Conservation (phyloP, 2,329 filamentous ascomycete species). For the Ceratocystis papillata region DNA sequence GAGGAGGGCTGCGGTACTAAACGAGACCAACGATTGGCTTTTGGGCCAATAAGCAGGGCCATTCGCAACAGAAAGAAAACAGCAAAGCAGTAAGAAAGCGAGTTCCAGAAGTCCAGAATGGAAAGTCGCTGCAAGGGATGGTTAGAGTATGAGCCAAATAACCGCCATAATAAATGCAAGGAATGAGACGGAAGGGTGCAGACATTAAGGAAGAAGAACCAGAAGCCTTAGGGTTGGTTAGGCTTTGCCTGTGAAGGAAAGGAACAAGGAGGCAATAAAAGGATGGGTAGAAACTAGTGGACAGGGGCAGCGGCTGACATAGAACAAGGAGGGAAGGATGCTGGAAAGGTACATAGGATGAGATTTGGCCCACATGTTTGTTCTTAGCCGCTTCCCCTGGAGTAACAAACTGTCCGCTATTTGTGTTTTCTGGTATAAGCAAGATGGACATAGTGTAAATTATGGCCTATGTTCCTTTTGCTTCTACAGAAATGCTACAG, state of each 20-base stretch:
- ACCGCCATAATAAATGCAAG: too few species aligned
- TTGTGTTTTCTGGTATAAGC: too few species aligned
- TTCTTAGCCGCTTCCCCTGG: neutral
- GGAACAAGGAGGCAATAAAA: neutral
- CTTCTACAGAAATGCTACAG: too few species aligned
- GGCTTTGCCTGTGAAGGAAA: neutral
- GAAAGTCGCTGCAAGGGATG: neutral
- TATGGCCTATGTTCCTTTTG: too few species aligned
- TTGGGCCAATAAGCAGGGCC: neutral
- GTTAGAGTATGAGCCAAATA: too few species aligned
- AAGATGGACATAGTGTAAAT: too few species aligned
- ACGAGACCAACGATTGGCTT: neutral
- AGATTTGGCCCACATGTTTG: neutral
- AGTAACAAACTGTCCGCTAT: neutral
- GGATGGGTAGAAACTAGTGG: neutral
- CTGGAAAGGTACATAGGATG: constrained; percentile 3
- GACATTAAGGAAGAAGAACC: neutral
- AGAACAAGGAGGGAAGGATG: neutral
- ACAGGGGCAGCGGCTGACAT: neutral
- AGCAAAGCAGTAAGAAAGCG: neutral
- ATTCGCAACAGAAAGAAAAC: too few species aligned
- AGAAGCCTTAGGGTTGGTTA: neutral
- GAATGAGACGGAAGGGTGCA: too few species aligned
- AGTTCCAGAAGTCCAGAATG: neutral
- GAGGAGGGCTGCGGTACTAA: neutral